Evolutionary conservation across 495 filamentous ascomycete genomes (phyloP).

Genomic region (Astrothelium macrocarpum): DNA sequence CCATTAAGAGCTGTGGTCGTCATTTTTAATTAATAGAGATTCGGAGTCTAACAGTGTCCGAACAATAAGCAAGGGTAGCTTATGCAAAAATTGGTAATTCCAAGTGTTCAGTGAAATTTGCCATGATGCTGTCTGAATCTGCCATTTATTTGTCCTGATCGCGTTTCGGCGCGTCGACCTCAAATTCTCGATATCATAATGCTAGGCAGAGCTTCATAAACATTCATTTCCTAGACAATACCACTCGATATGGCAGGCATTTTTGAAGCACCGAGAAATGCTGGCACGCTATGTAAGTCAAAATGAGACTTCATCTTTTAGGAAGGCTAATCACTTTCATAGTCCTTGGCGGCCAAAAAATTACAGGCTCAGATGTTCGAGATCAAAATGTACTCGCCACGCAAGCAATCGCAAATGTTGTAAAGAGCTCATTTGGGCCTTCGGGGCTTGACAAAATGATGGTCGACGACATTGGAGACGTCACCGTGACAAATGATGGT

Average conservation of each 20-base stretch:
- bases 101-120: background rate
- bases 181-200: background rate
- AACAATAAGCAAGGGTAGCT: no score
- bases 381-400: conserved; percentile 97
- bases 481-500: conserved; percentile 98
- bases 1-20: background rate
- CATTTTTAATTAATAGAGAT: background rate
- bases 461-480: conserved; percentile 99
- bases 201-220: background rate
- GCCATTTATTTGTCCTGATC: background rate
- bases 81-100: background rate
- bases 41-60: background rate
- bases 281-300: conserved; percentile 19
- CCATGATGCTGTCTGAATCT: background rate
- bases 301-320: conserved; percentile 9
- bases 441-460: conserved; percentile 99
- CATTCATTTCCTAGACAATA: background rate
- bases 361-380: conserved; percentile 86
- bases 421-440: conserved; percentile 96
- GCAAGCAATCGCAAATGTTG: conserved; percentile 94
- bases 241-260: conserved; percentile 23
- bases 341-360: conserved; percentile 90
- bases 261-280: conserved; percentile 26
- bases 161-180: conserved; percentile 1
- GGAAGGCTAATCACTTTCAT: conserved; percentile 30